phyloP scores from a whole-genome alignment of 2,329 filamentous ascomycete genomes.

The Endoconidiophora polonica region DNA sequence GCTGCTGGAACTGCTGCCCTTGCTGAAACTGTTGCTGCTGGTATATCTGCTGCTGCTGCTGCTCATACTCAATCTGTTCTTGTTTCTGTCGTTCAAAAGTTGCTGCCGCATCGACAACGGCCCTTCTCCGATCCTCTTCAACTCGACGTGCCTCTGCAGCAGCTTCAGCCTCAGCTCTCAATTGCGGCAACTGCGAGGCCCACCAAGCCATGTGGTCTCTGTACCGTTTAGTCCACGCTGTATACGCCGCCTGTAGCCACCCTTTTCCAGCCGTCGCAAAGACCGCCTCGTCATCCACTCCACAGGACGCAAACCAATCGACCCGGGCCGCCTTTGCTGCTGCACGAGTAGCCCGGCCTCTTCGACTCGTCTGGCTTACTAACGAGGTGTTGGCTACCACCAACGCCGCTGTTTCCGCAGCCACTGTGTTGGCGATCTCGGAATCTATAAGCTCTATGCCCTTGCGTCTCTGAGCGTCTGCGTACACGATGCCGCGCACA shows the following conservation, averaged over 20 bases:
- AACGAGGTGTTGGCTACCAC: not conserved
- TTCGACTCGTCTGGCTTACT: constrained; percentile 27
- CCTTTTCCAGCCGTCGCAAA: not conserved
- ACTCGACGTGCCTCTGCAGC: no score
- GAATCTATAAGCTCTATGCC: no score
- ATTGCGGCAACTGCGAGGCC: no score
- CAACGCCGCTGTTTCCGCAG: not conserved
- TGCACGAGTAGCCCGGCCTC: not conserved
- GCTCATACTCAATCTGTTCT: not conserved
- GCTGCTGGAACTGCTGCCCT: no score
- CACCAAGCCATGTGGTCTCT: no score
- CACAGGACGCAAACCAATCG: constrained; percentile 5
- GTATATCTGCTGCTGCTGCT: not conserved
- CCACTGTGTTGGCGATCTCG: no score
- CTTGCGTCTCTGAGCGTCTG: constrained; percentile 51
- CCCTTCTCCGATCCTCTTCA: not conserved
- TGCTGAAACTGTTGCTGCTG: no score
- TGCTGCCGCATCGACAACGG: not conserved
- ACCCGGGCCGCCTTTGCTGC: not conserved
- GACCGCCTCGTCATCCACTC: constrained; percentile 3
- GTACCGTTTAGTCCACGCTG: not conserved
- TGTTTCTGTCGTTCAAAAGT: not conserved
- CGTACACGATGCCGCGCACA: constrained; percentile 67
- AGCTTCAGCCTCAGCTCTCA: no score
- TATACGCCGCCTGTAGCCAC: not conserved